Percentiles rank a stretch among this genome's conserved stretches.
Conservation (phyloP, 2,329 filamentous ascomycete genomes). For the Fusarium fujikuroi region DNA sequence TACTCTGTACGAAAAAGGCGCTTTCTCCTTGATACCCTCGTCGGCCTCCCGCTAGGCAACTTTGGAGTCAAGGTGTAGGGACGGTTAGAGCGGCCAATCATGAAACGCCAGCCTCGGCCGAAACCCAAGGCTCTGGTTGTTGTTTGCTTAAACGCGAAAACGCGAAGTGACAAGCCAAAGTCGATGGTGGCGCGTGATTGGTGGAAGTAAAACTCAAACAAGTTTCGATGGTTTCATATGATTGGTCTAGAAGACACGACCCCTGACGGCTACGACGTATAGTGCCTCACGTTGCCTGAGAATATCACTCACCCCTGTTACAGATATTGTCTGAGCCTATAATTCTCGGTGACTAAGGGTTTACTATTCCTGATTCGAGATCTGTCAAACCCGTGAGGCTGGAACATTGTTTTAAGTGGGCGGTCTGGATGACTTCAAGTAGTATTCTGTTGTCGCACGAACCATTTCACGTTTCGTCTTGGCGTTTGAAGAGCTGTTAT, state of each 20-base stretch:
- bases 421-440: neutral
- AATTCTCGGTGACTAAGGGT: neutral
- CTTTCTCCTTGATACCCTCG: neutral
- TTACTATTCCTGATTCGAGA: neutral
- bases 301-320: constrained; percentile 24
- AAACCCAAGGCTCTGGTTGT: neutral
- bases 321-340: neutral
- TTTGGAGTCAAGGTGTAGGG: neutral
- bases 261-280: constrained; percentile 8
- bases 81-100: neutral
- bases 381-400: neutral
- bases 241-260: neutral
- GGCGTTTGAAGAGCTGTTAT: constrained; percentile 11
- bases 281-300: neutral
- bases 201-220: neutral
- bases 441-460: neutral
- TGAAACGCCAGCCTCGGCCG: neutral
- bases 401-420: neutral
- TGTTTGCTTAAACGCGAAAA: neutral
- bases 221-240: constrained; percentile 21
- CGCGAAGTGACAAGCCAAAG: neutral
- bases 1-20: neutral
- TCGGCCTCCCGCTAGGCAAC: neutral
- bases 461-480: constrained; percentile 22
- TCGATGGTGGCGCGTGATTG: neutral